Evolutionary conservation across 2,329 filamentous ascomycete species (phyloP), one percentile per base, ranked within the genome.

Genomic region (Neonectria sp.): DNA sequence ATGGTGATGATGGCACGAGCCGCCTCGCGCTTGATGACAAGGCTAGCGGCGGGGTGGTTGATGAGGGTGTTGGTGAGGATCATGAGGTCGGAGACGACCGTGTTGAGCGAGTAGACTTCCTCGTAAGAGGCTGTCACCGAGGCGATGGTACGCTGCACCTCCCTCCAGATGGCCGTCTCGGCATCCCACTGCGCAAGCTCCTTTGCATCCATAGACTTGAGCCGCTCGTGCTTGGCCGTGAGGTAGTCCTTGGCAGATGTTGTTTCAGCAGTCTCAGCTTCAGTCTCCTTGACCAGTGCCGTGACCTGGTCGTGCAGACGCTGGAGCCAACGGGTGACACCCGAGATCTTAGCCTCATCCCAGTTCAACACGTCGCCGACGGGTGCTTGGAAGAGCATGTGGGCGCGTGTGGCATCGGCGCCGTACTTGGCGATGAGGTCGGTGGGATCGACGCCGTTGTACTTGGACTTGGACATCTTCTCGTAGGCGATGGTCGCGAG

Each of bases 391-490:
- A 97, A 97, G 7, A 97, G 86, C 77, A 97, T 93, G 78, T 97
- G 95, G 4, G 94, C 94, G 63, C 95, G 86, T 2, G 93, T 95
- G 6, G 93, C 91, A 79, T 97, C 95, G 2, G 94, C 93, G 25
- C 95, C 95, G 73, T 96, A 92, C 71, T 89, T 90, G 8, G 86
- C 82, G 64, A 96, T 93, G 70, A 92, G 93, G 0, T 83, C 85
- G 0, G 89, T 90, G 0, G 95, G 95, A 76, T 97, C 94, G 7
- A 97, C 93, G 29, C 95, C 95, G 76, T 97, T 97, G 82, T 96
- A 87, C 80, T 97, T 97, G 75, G 93, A 97, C 82, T 97, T 97
- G 45, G 93, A 96, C 95, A 97, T 97, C 78, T 97, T 97, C 79
- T 97, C 94, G 73, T 88, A 97, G 1, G 89, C 91, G 21, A 94